These are phyloP conservation scores for Aspergillus awamori DNA, from an alignment of 2,329 filamentous ascomycete genomes.

Conservation along the genomic window DNA sequence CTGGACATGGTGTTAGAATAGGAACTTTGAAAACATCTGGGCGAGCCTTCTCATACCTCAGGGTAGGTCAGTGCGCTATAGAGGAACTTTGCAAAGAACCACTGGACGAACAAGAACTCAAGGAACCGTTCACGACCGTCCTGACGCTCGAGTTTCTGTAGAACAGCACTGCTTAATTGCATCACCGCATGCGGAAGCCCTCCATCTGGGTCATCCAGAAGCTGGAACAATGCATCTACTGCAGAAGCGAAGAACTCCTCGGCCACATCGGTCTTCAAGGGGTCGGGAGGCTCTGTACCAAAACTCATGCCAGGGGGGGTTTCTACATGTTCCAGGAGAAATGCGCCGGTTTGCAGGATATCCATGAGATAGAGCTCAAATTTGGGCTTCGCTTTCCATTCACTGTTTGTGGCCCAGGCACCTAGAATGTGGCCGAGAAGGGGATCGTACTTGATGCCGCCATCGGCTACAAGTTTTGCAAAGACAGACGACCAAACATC, in stretches of 20 bases:
- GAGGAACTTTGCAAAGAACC: constrained; percentile 88
- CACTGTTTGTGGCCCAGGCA: constrained; percentile 81
- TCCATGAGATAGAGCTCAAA: constrained; percentile 96
- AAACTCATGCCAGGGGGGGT: constrained; percentile 73
- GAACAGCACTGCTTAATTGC: constrained; percentile 80
- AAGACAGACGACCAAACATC: constrained; percentile 88
- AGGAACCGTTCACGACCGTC: constrained; percentile 74
- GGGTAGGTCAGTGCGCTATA: constrained; percentile 83
- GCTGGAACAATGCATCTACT: constrained; percentile 77
- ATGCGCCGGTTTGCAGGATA: constrained; percentile 88
- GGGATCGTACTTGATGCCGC: constrained; percentile 74
- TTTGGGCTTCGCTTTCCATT: constrained; percentile 86
- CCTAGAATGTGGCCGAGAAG: constrained; percentile 84
- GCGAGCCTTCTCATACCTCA: constrained; percentile 60
- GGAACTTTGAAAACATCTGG: neutral
- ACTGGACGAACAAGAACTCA: constrained; percentile 83
- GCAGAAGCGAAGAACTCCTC: constrained; percentile 88
- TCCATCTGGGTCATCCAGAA: constrained; percentile 83
- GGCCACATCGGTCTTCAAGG: constrained; percentile 77
- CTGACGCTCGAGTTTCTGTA: constrained; percentile 71
- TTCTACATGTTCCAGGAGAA: constrained; percentile 82
- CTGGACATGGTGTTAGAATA: constrained; percentile 46
- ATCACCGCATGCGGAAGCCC: constrained; percentile 85
- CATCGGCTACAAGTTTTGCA: constrained; percentile 77
- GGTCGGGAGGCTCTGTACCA: constrained; percentile 65